phyloP scores from a whole-genome alignment of 257 asterid genomes.

The Solanum corneliomulleri region DNA sequence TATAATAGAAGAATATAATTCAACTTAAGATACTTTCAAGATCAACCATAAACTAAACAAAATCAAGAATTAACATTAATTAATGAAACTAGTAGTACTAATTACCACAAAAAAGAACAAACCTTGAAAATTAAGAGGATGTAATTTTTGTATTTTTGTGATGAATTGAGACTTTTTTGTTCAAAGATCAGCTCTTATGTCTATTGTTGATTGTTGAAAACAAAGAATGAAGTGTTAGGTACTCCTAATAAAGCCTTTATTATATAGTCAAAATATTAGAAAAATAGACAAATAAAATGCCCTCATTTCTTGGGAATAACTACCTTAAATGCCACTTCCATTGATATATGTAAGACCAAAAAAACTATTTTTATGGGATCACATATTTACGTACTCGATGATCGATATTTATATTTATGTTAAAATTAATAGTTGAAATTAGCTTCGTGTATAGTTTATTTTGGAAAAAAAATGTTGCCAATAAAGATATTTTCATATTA shows the following conservation, averaged over 20 bases:
- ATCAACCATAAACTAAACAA: neutral
- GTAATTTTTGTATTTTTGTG: neutral
- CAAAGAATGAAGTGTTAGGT: neutral
- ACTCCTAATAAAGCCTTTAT: neutral
- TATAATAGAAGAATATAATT: neutral
- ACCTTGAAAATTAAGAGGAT: neutral
- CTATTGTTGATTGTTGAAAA: neutral
- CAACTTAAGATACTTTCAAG: neutral
- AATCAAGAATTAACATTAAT: neutral
- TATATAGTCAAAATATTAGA: neutral
- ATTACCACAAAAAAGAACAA: neutral
- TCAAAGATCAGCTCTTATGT: neutral
- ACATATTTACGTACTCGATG: neutral
- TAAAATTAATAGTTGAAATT: no score
- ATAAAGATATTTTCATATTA: no score
- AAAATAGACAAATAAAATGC: neutral
- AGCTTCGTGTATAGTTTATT: fast-evolving
- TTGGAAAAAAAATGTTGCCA: no score
- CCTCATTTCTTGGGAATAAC: neutral
- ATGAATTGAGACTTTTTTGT: neutral
- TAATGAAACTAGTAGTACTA: neutral
- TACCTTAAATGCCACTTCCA: neutral
- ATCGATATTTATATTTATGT: no score
- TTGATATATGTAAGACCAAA: neutral
- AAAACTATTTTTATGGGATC: neutral